Evolutionary conservation across 225 moss, liverwort and hornwort genomes (phyloP), one percentile per base, ranked within the genome.

Genomic region (Marchantia polymorpha): DNA sequence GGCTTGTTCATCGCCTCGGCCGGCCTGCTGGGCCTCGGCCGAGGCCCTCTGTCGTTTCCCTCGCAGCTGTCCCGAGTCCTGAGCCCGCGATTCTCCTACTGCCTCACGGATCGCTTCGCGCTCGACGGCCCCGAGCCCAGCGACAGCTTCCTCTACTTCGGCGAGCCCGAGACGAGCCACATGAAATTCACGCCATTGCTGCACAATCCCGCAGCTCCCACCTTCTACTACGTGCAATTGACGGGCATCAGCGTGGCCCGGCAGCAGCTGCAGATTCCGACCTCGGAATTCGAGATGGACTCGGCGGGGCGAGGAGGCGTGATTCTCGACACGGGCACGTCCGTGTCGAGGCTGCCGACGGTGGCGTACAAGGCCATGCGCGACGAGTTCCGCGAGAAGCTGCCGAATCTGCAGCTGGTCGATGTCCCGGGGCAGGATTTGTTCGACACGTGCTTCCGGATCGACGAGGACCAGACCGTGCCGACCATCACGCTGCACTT

Each of bases 261-360:
- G 60, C 78, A 85, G 17, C 48, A 77, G 65, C 68, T 94, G 25
- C 70, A 30, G 26, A 84, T 92, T 49, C 90, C 91, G 8, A 67
- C 79, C 14, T 89, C 90, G 7, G 46, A 81, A 13, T 88, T 88
- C 31, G 83, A 80, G 7, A 77, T 94, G 7, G 90, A 92, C 72
- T 69, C 50, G 0, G 79, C 73, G 4, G 94, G 92, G 0, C 87
- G 81, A 56, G 91, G 92, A 6, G 92, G 94, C 3, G 91, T 92
- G 61, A 94, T 94, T 30, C 63, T 92, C 0, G 94, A 94, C 75
- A 87, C 91, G 7, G 94, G 94, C 19, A 94, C 94, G 0, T 89
- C 90, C 12, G 83, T 92, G 23, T 86, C 94, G 13, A 91, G 89
- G 51, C 83, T 92, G 0, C 9, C 78, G 10, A 85, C 76, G 39